Base-by-base conservation (phyloP, 2,329 filamentous ascomycete species). In the Ophiostoma triangulosporum region DNA sequence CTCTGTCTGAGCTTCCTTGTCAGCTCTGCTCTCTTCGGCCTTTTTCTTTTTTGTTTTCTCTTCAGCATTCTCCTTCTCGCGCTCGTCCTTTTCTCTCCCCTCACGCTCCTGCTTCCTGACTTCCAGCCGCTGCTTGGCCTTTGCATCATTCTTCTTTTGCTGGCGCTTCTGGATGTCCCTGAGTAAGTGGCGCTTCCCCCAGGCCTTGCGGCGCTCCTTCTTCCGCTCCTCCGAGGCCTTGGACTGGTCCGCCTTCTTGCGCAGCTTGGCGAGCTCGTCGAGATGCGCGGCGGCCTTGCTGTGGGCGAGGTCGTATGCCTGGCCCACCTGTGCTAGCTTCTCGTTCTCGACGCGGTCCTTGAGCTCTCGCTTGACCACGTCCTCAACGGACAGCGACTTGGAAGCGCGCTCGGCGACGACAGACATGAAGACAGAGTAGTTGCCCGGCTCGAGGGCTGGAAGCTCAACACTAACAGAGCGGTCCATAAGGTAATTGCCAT, bases 391-490 rank as follows among this genome's bases (percentile, higher is more conserved):
- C 26, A 70, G 53, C 1, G 69, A 72, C 1, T 70, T 66, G 8
- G 74, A 68, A 26, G 73, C 64, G n/a, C 83, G 77, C 17, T 74
- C 75, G 1, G 85, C 85, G 7, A 82, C 81, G 55, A 93, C 76
- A 63, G 86, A 88, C 65, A 91, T 76, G 22, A 88, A 73, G 4
- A 94, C 79, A 6, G 78, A 80, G 66, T 94, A 94, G 43, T 77
- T 80, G 11, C 88, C 88, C 0, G 83, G 76, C 20, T 86, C 80
- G 26, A 94, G 77, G 33, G 83, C 74, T 8, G 66, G 66, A 8
- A 93, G 73, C 64, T 93, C 88, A 1, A 86, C 81, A 50, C 84
- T 89, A 36, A 89, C 83, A 1, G 84, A 86, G 6, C 88, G 81
- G 22, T 73, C 80, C 77, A 88, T 86, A 24, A 75, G 67, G 56